Base-by-base conservation (phyloP, 176 grass and related monocot genomes). In the Dactylis glomerata region DNA sequence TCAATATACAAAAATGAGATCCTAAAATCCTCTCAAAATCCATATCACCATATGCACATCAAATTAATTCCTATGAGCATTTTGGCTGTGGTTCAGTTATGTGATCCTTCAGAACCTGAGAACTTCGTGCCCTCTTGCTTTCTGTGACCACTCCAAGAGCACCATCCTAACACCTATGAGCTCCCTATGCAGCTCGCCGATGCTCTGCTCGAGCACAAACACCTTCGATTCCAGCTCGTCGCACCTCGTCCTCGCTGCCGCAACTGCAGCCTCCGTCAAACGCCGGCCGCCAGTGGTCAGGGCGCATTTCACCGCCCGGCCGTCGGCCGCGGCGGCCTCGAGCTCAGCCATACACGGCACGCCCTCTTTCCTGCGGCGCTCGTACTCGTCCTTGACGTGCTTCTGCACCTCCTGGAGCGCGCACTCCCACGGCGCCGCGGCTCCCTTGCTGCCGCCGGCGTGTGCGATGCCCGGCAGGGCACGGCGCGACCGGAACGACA, bases 331-430 rank as follows among this genome's bases (percentile, higher is more conserved):
- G 3, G 87, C 84, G 6, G 84, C 95, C 38, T 95, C 90, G 46
- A 98, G 65, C 86, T 98, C 95, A 3, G 86, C 79, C 91, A 97
- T 87, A 44, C 81, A 93, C 34, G 83, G 83, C 3, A 87, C 22
- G 56, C 91, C 87, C 4, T 80, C 76, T 78, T 88, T 98, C 72
- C 92, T 78, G 26, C 91, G 86, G 71, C 79, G 90, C 10, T 98
- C 95, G 58, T 88, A 95, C 85, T 85, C 92, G 61, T 93, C 92
- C 76, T 88, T 92, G 34, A 87, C 89, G 36, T 82, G 90, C 85
- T 36, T 93, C 47, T 92, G 90, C 87, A 93, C 34, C 20, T 93
- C 92, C 23, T 86, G 87, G 71, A 98, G 70, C 47, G 89, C 75
- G 74, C 83, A 70, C 71, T 87, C 84, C 95, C 95, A 97, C 9